phyloP scores from a whole-genome alignment of 2,329 filamentous ascomycete species.

The Coniochaeta ligniaria region DNA sequence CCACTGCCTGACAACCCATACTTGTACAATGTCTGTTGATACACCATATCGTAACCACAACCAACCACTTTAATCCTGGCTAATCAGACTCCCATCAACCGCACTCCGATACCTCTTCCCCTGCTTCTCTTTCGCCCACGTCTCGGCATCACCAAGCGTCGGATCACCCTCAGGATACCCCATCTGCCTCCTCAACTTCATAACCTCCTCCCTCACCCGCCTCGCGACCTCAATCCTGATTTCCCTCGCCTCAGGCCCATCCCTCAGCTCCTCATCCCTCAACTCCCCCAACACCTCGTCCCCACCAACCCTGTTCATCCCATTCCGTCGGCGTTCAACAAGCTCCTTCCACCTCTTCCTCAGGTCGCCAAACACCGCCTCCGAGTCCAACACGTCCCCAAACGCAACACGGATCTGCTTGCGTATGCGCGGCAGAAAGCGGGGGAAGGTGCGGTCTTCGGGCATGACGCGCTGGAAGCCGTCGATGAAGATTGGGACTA shows the following conservation, averaged over 20 bases:
- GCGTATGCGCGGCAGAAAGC: constrained; percentile 70
- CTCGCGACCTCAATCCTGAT: constrained; percentile 74
- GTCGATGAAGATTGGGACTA: constrained; percentile 92
- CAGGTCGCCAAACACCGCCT: constrained; percentile 70
- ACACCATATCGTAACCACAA: background rate
- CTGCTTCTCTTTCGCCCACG: constrained; percentile 56
- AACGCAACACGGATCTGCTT: constrained; percentile 68
- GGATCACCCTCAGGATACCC: constrained; percentile 78
- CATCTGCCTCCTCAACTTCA: constrained; percentile 64
- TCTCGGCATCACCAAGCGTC: constrained; percentile 69
- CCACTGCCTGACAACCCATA: background rate
- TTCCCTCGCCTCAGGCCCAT: constrained; percentile 66
- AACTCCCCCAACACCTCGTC: constrained; percentile 42
- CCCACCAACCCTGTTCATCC: constrained; percentile 18
- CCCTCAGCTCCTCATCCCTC: constrained; percentile 59
- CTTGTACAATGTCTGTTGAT: background rate
- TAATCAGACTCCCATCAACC: constrained; percentile 45
- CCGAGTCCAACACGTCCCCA: constrained; percentile 69
- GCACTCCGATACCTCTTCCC: constrained; percentile 40
- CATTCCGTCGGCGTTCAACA: constrained; percentile 41
- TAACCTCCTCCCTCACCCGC: constrained; percentile 70
- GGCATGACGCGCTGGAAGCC: constrained; percentile 85
- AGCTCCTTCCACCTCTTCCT: constrained; percentile 67
- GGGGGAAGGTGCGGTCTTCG: constrained; percentile 71
- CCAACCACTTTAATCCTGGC: constrained; percentile 14